Evolutionary conservation across 1,284 basidiomycete genomes (phyloP), one percentile per base, ranked within the genome.

Genomic region (Anthracocystis setariae): DNA sequence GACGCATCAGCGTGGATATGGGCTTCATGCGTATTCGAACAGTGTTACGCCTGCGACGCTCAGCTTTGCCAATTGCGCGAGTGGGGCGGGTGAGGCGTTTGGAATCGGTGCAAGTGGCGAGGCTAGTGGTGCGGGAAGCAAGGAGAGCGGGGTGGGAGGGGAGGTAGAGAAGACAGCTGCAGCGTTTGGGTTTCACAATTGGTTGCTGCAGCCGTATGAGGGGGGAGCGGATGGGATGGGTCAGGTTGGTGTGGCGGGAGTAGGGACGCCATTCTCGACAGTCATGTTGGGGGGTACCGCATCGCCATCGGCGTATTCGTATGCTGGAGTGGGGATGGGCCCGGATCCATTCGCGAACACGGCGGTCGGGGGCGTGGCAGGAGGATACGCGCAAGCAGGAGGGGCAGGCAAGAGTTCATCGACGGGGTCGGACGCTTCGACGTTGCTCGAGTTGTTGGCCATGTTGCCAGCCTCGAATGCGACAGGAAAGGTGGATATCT

Each of bases 141-240:
- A 37, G 35, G 35, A 33, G 24, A 29, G 24, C 24, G 38, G 29
- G 29, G 2, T 37, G 13, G 39, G 38, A n/a, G 25, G 49, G 17
- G 38, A 29, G 50, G 29, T 2, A 50, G 39, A 18, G 43, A 53
- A 18, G 35, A n/a, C 37, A 20, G 51, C 49, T 17, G 33, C 52
- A 2, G 51, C 69, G 18, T 72, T 72, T 15, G 69, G 69, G 13
- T 72, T 72, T 25, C 69, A 72, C 63, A 66, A 72, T 24, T 72
- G 63, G 62, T 51, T 72, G 1, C 47, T 72, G 12, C 69, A 66
- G 37, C 69, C 69, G 17, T 72, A 72, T 44, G 69, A 72, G 23
- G 69, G 69, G 10, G 69, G 69, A 1, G 50, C 63, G 0, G 63
- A 66, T 17, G 44, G 42, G 9, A 23, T 67, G 15, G 33, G 50